These are phyloP conservation scores for Exophiala mesophila DNA, from an alignment of 2,329 filamentous ascomycete species.

Conservation along the genomic window DNA sequence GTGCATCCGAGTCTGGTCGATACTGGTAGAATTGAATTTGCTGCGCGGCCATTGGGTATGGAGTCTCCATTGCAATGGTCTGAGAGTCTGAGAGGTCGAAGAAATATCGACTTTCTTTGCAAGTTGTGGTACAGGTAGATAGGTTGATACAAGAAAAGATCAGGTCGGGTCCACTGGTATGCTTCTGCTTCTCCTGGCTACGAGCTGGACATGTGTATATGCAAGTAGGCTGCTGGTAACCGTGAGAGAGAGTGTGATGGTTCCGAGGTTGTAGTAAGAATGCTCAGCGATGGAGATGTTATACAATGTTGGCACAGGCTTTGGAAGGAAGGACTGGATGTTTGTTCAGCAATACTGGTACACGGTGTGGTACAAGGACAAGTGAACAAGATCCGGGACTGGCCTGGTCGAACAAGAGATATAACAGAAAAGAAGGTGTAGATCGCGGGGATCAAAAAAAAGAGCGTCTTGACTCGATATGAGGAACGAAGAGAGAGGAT, in stretches of 20 bases:
- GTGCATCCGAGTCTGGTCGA: slow-evolving; percentile 67
- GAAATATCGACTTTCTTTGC: too few species aligned
- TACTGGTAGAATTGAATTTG: slow-evolving; percentile 78
- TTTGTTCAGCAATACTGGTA: slow-evolving; percentile 22
- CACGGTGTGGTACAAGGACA: slow-evolving; percentile 24
- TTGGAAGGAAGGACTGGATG: slow-evolving; percentile 27
- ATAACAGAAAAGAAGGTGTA: slow-evolving; percentile 25
- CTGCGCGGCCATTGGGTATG: slow-evolving; percentile 24
- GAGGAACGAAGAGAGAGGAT: slow-evolving; percentile 23
- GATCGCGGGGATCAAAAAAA: slow-evolving; percentile 23
- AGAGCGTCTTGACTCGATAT: slow-evolving; percentile 27
- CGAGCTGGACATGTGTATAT: slow-evolving; percentile 21
- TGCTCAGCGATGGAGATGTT: slow-evolving; percentile 19
- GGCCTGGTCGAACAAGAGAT: slow-evolving; percentile 26
- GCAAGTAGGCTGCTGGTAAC: slow-evolving; percentile 21
- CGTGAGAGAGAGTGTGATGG: slow-evolving; percentile 7
- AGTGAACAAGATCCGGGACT: slow-evolving; percentile 27
- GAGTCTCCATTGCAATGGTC: slow-evolving; percentile 19
- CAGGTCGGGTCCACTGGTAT: too few species aligned
- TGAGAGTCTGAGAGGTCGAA: neutral
- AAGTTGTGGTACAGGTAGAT: slow-evolving; percentile 21
- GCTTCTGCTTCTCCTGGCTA: slow-evolving; percentile 10
- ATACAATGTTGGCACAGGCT: slow-evolving; percentile 24
- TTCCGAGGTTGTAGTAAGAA: slow-evolving; percentile 4
- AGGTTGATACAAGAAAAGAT: slow-evolving; percentile 15